Base-by-base conservation (phyloP, 331 rosid genomes). In the Erythrophleum ivorense region DNA sequence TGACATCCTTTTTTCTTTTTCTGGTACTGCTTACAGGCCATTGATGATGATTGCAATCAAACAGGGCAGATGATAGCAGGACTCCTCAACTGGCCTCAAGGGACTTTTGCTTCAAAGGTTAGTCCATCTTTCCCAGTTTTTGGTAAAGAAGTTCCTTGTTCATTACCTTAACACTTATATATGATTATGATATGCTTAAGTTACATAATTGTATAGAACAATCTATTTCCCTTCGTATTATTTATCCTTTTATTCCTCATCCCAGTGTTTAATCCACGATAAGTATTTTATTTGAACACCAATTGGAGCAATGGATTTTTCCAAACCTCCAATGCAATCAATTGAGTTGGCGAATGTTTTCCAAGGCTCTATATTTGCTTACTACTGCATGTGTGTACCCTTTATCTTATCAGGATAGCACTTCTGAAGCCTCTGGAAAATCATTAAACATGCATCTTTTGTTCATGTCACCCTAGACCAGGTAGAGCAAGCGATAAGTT, bases 31-130 rank as follows among this genome's bases (percentile, higher is more conserved):
- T 14, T 63, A 1, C 80, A 93, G 98, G 99, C 99, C 71, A 95
- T 93, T 73, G 98, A 95, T 79, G 99, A 95, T 83, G 99, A 92
- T 85, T 95, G 99, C 91, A 93, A 95, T 86, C 98, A 95, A 84
- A 93, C 97, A 7, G 99, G 99, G 75, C 97, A 95, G 87, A 95
- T 95, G 97, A 69, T 90, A 4, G 98, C 97, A 48, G 99, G 98
- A 75, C 94, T 93, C 48, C 89, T 95, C 80, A 91, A 92, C 86
- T 95, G 98, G 99, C 96, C 98, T 65, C 98, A 91, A 68, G 99
- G 94, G 70, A 95, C 99, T 65, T 95, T 93, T 91, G 97, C 98
- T 80, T 95, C 98, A 2, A 93, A 91, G 97, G 99, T 95, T 73
- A 68, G 90, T 84, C 69, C 65, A 45, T 50, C 29, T 55, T 64